These are phyloP conservation scores for Backusella circina DNA, from an alignment of 192 early-diverging fungal genomes.

Conservation along the genomic window DNA sequence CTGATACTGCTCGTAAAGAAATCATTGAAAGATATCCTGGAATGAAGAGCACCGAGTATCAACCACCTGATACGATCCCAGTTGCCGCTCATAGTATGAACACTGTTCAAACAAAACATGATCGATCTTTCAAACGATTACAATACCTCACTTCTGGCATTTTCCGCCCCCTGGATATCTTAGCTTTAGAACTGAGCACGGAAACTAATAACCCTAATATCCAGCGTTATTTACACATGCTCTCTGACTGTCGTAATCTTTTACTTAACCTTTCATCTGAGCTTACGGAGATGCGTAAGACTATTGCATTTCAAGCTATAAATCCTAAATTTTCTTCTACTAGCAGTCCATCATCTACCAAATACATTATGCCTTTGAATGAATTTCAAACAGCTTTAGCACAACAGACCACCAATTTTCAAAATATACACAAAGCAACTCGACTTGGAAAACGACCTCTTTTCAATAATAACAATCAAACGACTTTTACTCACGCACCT, in stretches of 20 bases:
- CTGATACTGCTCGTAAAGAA: not conserved
- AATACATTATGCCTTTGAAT: not conserved
- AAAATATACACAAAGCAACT: not conserved
- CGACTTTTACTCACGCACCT: too few relatives aligned
- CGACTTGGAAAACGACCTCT: not conserved
- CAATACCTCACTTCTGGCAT: not conserved
- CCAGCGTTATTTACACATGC: not conserved
- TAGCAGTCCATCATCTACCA: not conserved
- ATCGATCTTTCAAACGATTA: not conserved
- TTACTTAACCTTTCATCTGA: not conserved
- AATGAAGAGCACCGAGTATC: not conserved
- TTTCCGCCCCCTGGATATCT: not conserved
- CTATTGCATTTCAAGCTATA: not conserved
- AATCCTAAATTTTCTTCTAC: not conserved
- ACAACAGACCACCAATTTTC: not conserved
- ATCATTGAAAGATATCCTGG: not conserved
- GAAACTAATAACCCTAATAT: not conserved
- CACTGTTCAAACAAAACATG: not conserved
- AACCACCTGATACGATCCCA: not conserved
- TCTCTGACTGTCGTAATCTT: not conserved
- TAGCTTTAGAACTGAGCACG: not conserved
- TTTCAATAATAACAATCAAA: too few relatives aligned
- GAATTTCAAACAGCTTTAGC: not conserved
- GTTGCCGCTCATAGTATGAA: not conserved
- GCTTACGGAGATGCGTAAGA: not conserved